Percentiles rank a stretch among this genome's conserved stretches.
These are phyloP conservation scores for Cercospora janseana DNA, from an alignment of 2,329 filamentous ascomycete species.

Conservation along the genomic window DNA sequence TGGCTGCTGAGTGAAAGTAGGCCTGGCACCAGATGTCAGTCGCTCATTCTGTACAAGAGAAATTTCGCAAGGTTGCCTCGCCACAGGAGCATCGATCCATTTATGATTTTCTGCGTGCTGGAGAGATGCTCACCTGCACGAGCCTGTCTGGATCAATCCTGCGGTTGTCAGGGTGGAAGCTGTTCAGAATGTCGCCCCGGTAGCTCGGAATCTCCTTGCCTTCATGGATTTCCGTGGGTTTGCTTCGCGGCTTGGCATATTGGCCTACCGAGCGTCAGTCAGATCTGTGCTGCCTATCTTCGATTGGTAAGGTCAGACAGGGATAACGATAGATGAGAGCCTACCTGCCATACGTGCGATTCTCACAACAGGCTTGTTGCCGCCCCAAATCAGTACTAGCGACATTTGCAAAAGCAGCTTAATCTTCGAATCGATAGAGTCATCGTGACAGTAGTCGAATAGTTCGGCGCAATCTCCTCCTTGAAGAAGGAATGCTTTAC, in stretches of 20 bases:
- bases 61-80: too few relatives aligned
- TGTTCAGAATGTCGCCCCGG: constrained; percentile 93
- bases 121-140: constrained; percentile 53
- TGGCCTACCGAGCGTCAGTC: constrained; percentile 48
- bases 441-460: constrained; percentile 91
- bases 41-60: too few relatives aligned
- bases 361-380: constrained; percentile 77
- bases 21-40: too few relatives aligned
- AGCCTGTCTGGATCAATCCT: constrained; percentile 79
- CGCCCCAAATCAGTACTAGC: constrained; percentile 87
- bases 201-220: constrained; percentile 84
- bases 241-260: constrained; percentile 93
- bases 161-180: constrained; percentile 72
- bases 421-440: constrained; percentile 90
- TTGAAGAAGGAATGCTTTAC: constrained; percentile 90
- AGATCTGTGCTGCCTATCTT: constrained; percentile 42
- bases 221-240: constrained; percentile 76
- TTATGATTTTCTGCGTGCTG: too few relatives aligned
- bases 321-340: background rate
- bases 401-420: constrained; percentile 97
- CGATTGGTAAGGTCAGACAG: too few relatives aligned
- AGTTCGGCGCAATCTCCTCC: constrained; percentile 96
- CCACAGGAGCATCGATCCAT: too few relatives aligned
- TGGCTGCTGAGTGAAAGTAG: constrained; percentile 94
- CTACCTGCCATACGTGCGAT: constrained; percentile 84